Conservation (phyloP, 2,329 filamentous ascomycete genomes). For the Calonectria naviculata region DNA sequence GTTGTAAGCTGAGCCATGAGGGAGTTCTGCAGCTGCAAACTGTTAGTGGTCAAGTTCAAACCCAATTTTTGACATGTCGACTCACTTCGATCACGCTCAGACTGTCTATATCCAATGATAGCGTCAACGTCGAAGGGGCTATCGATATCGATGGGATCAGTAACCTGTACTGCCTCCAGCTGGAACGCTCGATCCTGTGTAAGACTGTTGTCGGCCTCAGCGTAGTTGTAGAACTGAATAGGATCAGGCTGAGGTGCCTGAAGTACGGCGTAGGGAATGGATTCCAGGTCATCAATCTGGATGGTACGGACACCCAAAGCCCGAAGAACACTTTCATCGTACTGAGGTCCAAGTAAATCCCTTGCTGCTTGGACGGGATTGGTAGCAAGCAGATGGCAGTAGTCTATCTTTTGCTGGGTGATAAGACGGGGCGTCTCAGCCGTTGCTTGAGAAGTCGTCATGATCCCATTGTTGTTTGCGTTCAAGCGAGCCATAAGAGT, state of each 20-base stretch:
- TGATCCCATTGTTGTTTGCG: conserved; percentile 38
- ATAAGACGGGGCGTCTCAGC: conserved; percentile 11
- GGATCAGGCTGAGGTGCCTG: background rate
- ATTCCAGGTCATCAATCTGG: background rate
- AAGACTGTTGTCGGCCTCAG: background rate
- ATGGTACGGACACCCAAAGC: background rate
- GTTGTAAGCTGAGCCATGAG: background rate
- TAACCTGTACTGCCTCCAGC: background rate
- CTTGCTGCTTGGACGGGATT: conserved; percentile 32
- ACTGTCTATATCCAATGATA: background rate
- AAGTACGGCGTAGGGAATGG: background rate
- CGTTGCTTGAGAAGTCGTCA: conserved; percentile 31
- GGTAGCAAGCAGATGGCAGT: conserved; percentile 21
- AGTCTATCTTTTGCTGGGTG: conserved; percentile 31
- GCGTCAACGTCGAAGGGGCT: conserved; percentile 4
- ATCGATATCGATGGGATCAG: conserved; percentile 1
- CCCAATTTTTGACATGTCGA: background rate
- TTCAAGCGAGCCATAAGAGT: conserved; percentile 36
- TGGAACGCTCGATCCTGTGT: background rate
- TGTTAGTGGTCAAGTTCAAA: background rate
- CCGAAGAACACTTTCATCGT: background rate
- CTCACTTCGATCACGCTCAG: conserved; percentile 1
- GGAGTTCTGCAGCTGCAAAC: background rate
- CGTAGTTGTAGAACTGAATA: background rate
- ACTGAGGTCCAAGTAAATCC: conserved; percentile 32